Evolutionary conservation across 179 eudicot species (phyloP), one percentile per base, ranked within the genome.

Genomic region (Silene coronaria): DNA sequence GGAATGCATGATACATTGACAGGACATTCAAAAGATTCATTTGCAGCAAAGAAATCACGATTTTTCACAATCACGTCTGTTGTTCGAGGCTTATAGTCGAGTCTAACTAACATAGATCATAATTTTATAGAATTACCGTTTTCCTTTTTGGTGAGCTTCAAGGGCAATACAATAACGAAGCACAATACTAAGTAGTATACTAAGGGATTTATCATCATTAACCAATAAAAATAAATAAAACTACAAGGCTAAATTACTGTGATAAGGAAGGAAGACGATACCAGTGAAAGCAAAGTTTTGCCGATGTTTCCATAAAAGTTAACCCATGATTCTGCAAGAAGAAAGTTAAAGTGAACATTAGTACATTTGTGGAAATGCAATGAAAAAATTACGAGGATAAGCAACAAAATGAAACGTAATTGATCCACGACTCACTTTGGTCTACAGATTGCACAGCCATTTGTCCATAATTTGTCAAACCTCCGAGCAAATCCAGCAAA

Each of bases 221-320:
- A n/a, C n/a, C n/a, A n/a, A n/a, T n/a, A n/a, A n/a, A n/a, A n/a
- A n/a, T 32, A 8, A 46, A 13, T 46, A 46, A 46, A 46, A 46
- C 16, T 9, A 46, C 16, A 11, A 46, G 53, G 53, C 10, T 2
- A 9, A 46, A 46, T 46, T 46, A 64, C 69, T 63, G 23, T 30
- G 45, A 67, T 67, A 76, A 36, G 60, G 55, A 64, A 64, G 34
- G 46, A 5, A 3, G 46, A 67, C 51, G 19, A 59, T 88, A 93
- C 98, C 92, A 87, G 72, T 36, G 97, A 88, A 32, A 93, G 84
- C 89, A 91, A 63, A 28, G 93, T 86, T 84, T 93, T 93, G 67
- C 98, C 98, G 0, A 93, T 86, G 84, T 92, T 91, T 53, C 97
- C 97, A 69, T 88, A 87, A 78, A 93, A 89, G 79, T 93, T 93